Evolutionary conservation across 2,329 filamentous ascomycete species (phyloP).

Genomic region (Fusarium ramigenum): DNA sequence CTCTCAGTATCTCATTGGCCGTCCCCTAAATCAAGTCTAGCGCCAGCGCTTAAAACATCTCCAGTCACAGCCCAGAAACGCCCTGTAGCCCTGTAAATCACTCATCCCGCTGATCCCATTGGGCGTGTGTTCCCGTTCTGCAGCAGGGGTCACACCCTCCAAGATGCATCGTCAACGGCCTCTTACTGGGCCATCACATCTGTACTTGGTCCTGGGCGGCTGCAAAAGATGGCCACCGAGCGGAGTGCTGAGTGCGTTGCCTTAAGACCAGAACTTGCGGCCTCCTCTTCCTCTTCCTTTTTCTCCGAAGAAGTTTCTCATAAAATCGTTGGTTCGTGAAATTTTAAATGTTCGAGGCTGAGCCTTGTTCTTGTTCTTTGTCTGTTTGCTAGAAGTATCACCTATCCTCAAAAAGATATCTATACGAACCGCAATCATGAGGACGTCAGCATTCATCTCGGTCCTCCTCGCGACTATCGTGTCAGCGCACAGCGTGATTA

Average conservation of each 20-base stretch:
- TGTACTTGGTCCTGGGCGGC: constrained; percentile 31
- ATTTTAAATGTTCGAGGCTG: constrained; percentile 28
- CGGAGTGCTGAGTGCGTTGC: not conserved
- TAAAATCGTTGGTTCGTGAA: constrained; percentile 13
- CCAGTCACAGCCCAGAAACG: constrained; percentile 33
- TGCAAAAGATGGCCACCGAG: constrained; percentile 26
- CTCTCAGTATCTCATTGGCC: constrained; percentile 24
- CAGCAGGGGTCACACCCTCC: constrained; percentile 36
- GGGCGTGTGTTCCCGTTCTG: constrained; percentile 25
- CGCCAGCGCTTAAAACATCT: constrained; percentile 41
- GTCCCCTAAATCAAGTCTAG: constrained; percentile 22
- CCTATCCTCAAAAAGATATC: no score
- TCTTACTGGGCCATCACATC: constrained; percentile 42
- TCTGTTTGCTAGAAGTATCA: not conserved
- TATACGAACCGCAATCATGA: constrained; percentile 57
- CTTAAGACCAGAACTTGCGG: constrained; percentile 41
- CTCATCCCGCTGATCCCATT: constrained; percentile 24
- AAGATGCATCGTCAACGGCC: constrained; percentile 33
- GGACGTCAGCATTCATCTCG: constrained; percentile 54
- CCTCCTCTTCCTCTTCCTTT: constrained; percentile 21
- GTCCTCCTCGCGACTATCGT: constrained; percentile 59
- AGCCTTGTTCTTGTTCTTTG: constrained; percentile 13
- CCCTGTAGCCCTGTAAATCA: constrained; percentile 11
- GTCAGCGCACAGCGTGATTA: constrained; percentile 81
- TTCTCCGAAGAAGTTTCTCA: constrained; percentile 9